Base-by-base conservation (phyloP, 345 rosid species). In the Salix exigua region DNA sequence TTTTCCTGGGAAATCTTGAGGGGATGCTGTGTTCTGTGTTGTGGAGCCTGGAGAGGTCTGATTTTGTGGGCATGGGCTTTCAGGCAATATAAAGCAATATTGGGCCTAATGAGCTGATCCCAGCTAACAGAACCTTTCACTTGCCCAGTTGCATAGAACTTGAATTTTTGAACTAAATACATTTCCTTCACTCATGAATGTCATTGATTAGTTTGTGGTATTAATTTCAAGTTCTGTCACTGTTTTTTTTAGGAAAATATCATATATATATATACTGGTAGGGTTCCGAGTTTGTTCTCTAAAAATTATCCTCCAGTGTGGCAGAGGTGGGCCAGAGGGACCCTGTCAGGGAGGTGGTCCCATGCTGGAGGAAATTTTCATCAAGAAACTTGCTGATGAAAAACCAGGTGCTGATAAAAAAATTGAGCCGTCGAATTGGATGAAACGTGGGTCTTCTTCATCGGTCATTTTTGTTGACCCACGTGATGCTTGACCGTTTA, bases 341-440 rank as follows among this genome's bases (percentile, higher is more conserved):
- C 82, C 87, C 90, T 1, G 85, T 88, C 28, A 79, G 86, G 60
- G 74, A 44, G 31, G 88, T 63, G 26, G 84, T 92, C 75, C 97
- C 96, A 18, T 92, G 89, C 67, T 91, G 92, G 96, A 92, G 83
- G 83, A 88, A 75, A 19, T 72, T 92, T 30, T 91, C 83, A 81
- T 91, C 64, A 92, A 91, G 85, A 88, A 81, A 51, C 79, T 92
- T 5, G 46, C n/a, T 7, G 60, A 62, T 1, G 74, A 21, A 30
- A 51, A 65, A 16, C 30, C 17, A 35, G 69, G 14, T 12, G 53
- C 16, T 63, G 83, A 64, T 53, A 77, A 42, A 16, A 76, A 13
- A 71, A 50, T 25, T 80, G 81, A 70, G 50, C 74, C 76, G 50
- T 82, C 67, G 0, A 87, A 91, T 72, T 88, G 94, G 92, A 75